Percentiles rank a stretch among this genome's conserved stretches.
These are phyloP conservation scores for Coriolopsis trogii DNA, from an alignment of 1,284 basidiomycete genomes.

Conservation along the genomic window DNA sequence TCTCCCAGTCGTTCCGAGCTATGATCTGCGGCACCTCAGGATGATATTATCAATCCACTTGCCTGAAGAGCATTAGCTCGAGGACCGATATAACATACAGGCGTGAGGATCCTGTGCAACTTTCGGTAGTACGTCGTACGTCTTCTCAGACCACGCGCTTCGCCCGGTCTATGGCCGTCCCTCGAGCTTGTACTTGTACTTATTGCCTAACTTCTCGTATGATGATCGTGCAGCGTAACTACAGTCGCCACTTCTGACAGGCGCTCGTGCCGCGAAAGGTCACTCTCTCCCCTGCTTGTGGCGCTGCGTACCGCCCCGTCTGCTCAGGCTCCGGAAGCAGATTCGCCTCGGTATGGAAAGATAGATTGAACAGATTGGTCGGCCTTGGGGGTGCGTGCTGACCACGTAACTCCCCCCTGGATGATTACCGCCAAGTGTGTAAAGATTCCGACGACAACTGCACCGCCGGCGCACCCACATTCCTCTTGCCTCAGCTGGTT, in stretches of 20 bases:
- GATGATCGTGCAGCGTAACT: conserved; percentile 24
- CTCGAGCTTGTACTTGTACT: background rate
- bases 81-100: no score
- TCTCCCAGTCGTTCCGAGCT: conserved; percentile 1
- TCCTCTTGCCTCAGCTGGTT: background rate
- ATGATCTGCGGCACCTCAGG: conserved; percentile 7
- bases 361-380: no score
- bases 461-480: background rate
- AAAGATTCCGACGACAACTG: no score
- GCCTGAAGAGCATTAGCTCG: background rate
- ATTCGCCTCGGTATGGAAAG: no score
- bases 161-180: conserved; percentile 1
- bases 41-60: no score
- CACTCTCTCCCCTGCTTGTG: conserved; percentile 8
- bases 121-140: background rate
- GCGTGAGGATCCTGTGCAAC: no score
- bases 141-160: background rate
- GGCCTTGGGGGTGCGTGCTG: background rate
- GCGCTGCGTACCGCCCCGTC: conserved; percentile 4
- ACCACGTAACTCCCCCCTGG: conserved; percentile 1
- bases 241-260: conserved; percentile 21
- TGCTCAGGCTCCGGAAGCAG: background rate
- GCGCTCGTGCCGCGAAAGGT: conserved; percentile 17
- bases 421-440: conserved; percentile 13
- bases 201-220: conserved; percentile 10